Conservation (phyloP, 805 yeast species). For the Ogataea zsoltii region DNA sequence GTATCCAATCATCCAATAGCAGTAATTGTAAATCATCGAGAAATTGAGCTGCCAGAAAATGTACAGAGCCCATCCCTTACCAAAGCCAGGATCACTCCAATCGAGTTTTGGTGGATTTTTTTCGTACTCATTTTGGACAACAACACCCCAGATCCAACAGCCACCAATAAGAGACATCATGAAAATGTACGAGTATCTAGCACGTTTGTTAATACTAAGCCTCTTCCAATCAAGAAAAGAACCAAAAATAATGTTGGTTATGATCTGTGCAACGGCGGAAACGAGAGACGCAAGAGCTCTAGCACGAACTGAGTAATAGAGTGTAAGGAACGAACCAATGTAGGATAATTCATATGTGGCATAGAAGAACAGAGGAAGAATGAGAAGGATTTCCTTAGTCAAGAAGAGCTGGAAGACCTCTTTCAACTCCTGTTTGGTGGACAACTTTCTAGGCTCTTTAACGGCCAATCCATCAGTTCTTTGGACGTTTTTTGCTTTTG, state of each 20-base stretch:
- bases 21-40: constrained; percentile 3
- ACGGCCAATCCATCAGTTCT: constrained; percentile 28
- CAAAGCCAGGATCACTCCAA: constrained; percentile 8
- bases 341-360: constrained; percentile 5
- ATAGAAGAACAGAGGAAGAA: constrained; percentile 6
- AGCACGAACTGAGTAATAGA: constrained; percentile 7
- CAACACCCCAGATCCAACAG: constrained; percentile 12
- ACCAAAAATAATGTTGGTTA: constrained; percentile 3
- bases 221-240: constrained; percentile 9
- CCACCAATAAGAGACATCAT: constrained; percentile 7
- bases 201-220: constrained; percentile 5
- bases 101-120: constrained; percentile 6
- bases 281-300: constrained; percentile 5
- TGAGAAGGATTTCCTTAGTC: constrained; percentile 7
- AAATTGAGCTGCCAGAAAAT: constrained; percentile 8
- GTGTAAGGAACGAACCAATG: constrained; percentile 5
- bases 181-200: constrained; percentile 7
- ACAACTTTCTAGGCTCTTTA: constrained; percentile 1
- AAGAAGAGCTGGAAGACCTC: constrained; percentile 1
- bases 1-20: constrained; percentile 3
- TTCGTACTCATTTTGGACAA: constrained; percentile 5
- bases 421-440: not conserved
- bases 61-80: constrained; percentile 10
- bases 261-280: constrained; percentile 5
- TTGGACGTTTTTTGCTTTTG: constrained; percentile 27